These are phyloP conservation scores for Coccomyxa sp. DNA, from an alignment of 139 green algal species.

Conservation along the genomic window DNA sequence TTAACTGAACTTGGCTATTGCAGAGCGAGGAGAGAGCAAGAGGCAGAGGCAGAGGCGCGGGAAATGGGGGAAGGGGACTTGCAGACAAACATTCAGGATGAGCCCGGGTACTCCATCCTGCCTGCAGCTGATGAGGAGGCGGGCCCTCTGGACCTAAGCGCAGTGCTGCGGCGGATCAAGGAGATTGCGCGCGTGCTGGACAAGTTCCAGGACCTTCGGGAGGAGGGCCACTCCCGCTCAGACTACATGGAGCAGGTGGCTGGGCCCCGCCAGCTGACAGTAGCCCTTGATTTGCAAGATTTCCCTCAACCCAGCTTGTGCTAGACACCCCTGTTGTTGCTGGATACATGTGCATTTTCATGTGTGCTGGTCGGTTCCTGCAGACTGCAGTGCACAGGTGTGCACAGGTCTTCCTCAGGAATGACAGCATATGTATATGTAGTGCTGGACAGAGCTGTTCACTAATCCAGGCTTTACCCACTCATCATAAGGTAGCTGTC, in stretches of 20 bases:
- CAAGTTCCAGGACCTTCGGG: conserved; percentile 64
- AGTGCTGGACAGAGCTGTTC: too few species aligned
- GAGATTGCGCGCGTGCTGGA: conserved; percentile 75
- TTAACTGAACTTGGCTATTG: neutral
- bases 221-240: conserved; percentile 30
- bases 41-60: conserved; percentile 52
- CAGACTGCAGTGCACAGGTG: too few species aligned
- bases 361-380: too few species aligned
- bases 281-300: neutral
- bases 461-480: too few species aligned
- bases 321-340: neutral
- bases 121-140: conserved; percentile 42
- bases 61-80: conserved; percentile 46
- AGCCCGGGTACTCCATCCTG: conserved; percentile 40
- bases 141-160: conserved; percentile 5
- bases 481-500: too few species aligned
- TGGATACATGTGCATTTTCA: too few species aligned
- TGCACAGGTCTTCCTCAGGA: too few species aligned
- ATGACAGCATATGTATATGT: too few species aligned
- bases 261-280: neutral
- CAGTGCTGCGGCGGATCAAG: conserved; percentile 36
- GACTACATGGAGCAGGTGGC: conserved; percentile 75
- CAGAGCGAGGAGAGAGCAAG: conserved; percentile 33
- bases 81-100: conserved; percentile 63
- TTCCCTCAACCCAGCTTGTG: neutral